Conservation (phyloP, 176 grass and related monocot species). For the Rhynchospora pubera region DNA sequence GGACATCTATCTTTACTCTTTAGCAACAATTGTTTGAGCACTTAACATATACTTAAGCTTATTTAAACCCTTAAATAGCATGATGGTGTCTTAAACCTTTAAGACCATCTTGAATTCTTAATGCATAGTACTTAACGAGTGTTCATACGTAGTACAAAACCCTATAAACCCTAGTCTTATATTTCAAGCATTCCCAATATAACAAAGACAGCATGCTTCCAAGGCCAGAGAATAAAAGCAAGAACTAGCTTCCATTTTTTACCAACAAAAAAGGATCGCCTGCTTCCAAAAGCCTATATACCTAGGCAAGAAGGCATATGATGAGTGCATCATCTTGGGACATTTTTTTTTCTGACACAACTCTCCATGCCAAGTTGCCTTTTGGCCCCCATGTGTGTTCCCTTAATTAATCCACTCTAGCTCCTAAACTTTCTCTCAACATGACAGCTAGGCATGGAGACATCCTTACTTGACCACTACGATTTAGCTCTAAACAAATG, state of each 20-base stretch:
- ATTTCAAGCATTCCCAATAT: slow-evolving; percentile 5
- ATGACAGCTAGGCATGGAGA: slow-evolving; percentile 1
- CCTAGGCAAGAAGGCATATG: slow-evolving; percentile 15
- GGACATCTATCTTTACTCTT: neutral
- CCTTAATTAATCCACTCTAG: slow-evolving; percentile 9
- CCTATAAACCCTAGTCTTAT: slow-evolving; percentile 3
- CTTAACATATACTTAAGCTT: neutral
- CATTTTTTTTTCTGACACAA: neutral
- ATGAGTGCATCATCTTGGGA: slow-evolving; percentile 18
- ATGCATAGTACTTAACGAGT: neutral
- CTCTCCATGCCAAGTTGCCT: slow-evolving; percentile 12
- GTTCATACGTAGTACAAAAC: neutral
- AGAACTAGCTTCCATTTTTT: slow-evolving; percentile 2
- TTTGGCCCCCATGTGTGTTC: slow-evolving; percentile 20
- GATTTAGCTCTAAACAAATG: slow-evolving; percentile 1
- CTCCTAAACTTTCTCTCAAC: slow-evolving; percentile 1
- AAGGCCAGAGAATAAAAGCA: slow-evolving; percentile 23
- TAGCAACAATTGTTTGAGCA: neutral
- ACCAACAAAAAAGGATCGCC: neutral
- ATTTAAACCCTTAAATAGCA: neutral
- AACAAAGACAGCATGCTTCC: slow-evolving; percentile 30
- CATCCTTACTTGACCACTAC: slow-evolving; percentile 16
- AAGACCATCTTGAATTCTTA: neutral
- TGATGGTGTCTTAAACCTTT: neutral
- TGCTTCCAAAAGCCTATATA: slow-evolving; percentile 16